phyloP scores from a whole-genome alignment of 1,139 yeast genomes.

The Barnettozyma hawaiiensis region DNA sequence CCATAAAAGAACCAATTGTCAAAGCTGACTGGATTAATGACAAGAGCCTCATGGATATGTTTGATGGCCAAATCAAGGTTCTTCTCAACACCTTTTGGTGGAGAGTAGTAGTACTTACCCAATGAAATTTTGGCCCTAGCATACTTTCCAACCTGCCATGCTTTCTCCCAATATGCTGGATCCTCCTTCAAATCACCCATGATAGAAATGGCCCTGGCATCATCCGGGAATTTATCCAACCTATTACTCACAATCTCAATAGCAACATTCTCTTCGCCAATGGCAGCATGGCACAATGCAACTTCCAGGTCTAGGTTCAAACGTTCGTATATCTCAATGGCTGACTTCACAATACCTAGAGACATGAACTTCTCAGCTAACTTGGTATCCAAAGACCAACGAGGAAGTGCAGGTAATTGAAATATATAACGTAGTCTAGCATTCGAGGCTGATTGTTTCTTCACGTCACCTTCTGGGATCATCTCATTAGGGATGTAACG shows the following conservation, averaged over 20 bases:
- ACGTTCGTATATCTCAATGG: slow-evolving; percentile 83
- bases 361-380: slow-evolving; percentile 88
- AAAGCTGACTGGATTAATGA: slow-evolving; percentile 67
- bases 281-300: slow-evolving; percentile 86
- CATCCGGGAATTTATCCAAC: slow-evolving; percentile 54
- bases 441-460: slow-evolving; percentile 30
- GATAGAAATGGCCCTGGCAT: slow-evolving; percentile 80
- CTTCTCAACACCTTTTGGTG: slow-evolving; percentile 53
- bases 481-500: slow-evolving; percentile 45
- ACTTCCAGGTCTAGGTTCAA: slow-evolving; percentile 74
- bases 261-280: slow-evolving; percentile 70
- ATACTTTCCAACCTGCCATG: slow-evolving; percentile 84
- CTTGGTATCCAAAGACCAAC: slow-evolving; percentile 78
- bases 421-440: slow-evolving; percentile 68
- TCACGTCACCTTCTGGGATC: slow-evolving; percentile 31
- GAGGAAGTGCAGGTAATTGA: slow-evolving; percentile 71
- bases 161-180: slow-evolving; percentile 71
- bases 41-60: slow-evolving; percentile 71
- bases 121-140: slow-evolving; percentile 83
- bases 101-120: slow-evolving; percentile 64
- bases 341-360: slow-evolving; percentile 79
- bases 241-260: slow-evolving; percentile 51
- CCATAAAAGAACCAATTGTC: slow-evolving; percentile 94
- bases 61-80: slow-evolving; percentile 52
- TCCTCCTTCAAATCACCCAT: slow-evolving; percentile 82